A percentile compares a stretch with the other conserved stretches of the same genome.
phyloP scores from a whole-genome alignment of 108 stramenopile genomes.

The Pseudonitzschia multistriata region DNA sequence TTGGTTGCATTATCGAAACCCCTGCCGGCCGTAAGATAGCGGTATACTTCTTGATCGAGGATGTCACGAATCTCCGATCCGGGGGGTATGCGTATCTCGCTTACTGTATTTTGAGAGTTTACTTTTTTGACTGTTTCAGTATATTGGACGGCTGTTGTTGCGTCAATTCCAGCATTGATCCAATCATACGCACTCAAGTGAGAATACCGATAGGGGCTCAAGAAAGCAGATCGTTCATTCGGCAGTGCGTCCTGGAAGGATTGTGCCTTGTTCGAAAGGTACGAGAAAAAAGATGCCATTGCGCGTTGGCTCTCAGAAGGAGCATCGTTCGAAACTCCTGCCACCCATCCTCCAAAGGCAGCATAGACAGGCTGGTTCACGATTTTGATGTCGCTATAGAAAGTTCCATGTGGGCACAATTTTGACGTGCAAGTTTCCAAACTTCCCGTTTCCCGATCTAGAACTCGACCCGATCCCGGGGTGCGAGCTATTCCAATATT shows the following conservation, averaged over 20 bases:
- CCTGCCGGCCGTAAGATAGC: constrained; percentile 8
- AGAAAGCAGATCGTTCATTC: constrained; percentile 26
- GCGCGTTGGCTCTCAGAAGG: constrained; percentile 23
- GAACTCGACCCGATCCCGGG: constrained; percentile 10
- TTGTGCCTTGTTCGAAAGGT: constrained; percentile 25
- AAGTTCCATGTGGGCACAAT: constrained; percentile 35
- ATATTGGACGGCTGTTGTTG: constrained; percentile 24
- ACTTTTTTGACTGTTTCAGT: constrained; percentile 33
- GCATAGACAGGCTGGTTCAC: constrained; percentile 53
- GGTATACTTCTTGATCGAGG: constrained; percentile 34
- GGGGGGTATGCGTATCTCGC: constrained; percentile 39
- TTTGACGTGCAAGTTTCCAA: constrained; percentile 34
- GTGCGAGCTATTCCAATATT: constrained; percentile 34
- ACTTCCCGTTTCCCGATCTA: constrained; percentile 20
- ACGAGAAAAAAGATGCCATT: constrained; percentile 46
- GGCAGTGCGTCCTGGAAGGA: constrained; percentile 38
- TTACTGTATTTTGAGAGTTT: constrained; percentile 38
- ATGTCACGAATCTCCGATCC: constrained; percentile 23
- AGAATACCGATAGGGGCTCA: constrained; percentile 27
- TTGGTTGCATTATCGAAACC: constrained; percentile 3
- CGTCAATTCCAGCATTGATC: constrained; percentile 27
- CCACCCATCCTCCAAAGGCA: constrained; percentile 47
- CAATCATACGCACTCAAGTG: constrained; percentile 21
- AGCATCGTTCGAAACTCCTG: constrained; percentile 29
- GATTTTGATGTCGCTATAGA: constrained; percentile 41